Evolutionary conservation across 768 basidiomycete species (phyloP), one percentile per base, ranked within the genome.

Genomic region (Melanogaster broomeanus): DNA sequence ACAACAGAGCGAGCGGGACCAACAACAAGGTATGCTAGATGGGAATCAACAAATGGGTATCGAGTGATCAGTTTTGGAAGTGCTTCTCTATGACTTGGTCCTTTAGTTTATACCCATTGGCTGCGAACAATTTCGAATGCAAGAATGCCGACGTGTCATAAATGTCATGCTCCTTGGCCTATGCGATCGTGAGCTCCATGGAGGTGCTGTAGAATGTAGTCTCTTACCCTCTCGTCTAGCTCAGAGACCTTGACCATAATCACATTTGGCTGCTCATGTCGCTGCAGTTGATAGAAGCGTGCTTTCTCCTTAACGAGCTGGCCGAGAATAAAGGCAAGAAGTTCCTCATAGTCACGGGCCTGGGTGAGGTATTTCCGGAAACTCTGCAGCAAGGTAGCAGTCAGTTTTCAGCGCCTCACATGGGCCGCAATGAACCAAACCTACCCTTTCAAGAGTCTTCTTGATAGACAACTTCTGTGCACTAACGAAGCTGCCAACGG

Each of bases 391-490:
- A 52, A 40, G 44, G 44, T 6, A 28, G 55, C 28, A 31, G 38
- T 70, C 30, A n/a, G n/a, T n/a, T n/a, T n/a, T n/a, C n/a, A 69
- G 58, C 18, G 22, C 24, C 18, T n/a, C 2, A 21, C 10, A 19
- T 34, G 30, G 19, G 19, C 3, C 37, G n/a, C 16, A 19, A 48
- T 19, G 35, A 45, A 30, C 16, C 8, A 22, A 41, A 51, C 51
- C 21, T 22, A 96, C 96, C 63, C 97, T 79, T 71, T 99, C 93
- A 40, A 99, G 76, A 3, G 94, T 95, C 76, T 93, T 97, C 80
- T 98, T 98, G 76, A 98, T 96, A 52, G 90, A 93, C 81, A 94
- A 87, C 78, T 99, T 99, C 70, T 99, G 97, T 24, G 97, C 90
- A 59, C 73, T 95, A 52, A 99, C 92, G 69, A 99, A 99, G 72